phyloP scores from a whole-genome alignment of 2,329 filamentous ascomycete genomes.

The Phialophora tarda region DNA sequence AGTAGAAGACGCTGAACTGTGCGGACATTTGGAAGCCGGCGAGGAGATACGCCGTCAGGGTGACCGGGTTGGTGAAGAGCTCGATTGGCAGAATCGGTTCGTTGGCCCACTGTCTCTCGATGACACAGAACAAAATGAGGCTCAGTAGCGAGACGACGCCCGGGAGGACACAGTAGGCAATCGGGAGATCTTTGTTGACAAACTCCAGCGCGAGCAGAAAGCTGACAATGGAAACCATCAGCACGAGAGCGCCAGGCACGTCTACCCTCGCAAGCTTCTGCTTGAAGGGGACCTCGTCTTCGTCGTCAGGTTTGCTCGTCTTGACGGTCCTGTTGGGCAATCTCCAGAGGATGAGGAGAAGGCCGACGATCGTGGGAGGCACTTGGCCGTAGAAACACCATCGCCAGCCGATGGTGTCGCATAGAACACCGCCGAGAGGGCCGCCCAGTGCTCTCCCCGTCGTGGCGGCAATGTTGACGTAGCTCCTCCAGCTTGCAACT shows the following conservation, averaged over 20 bases:
- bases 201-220: constrained; percentile 57
- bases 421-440: constrained; percentile 64
- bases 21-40: constrained; percentile 60
- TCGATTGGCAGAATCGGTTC: constrained; percentile 48
- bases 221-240: constrained; percentile 51
- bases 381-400: constrained; percentile 66
- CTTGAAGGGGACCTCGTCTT: constrained; percentile 1
- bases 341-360: constrained; percentile 52
- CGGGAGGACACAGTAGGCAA: constrained; percentile 5
- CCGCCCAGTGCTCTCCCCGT: constrained; percentile 59
- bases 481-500: constrained; percentile 56
- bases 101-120: constrained; percentile 43
- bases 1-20: constrained; percentile 59
- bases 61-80: constrained; percentile 54
- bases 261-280: constrained; percentile 60
- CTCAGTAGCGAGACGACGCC: constrained; percentile 10
- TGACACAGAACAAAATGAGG: constrained; percentile 41
- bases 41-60: constrained; percentile 61
- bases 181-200: constrained; percentile 38
- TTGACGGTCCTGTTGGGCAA: constrained; percentile 45
- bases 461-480: constrained; percentile 59
- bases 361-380: constrained; percentile 60
- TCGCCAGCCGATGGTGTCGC: constrained; percentile 69
- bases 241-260: constrained; percentile 60
- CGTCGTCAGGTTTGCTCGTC: constrained; percentile 6